phyloP scores from a whole-genome alignment of 352 stramenopile species.

The Pythium brassicae region DNA sequence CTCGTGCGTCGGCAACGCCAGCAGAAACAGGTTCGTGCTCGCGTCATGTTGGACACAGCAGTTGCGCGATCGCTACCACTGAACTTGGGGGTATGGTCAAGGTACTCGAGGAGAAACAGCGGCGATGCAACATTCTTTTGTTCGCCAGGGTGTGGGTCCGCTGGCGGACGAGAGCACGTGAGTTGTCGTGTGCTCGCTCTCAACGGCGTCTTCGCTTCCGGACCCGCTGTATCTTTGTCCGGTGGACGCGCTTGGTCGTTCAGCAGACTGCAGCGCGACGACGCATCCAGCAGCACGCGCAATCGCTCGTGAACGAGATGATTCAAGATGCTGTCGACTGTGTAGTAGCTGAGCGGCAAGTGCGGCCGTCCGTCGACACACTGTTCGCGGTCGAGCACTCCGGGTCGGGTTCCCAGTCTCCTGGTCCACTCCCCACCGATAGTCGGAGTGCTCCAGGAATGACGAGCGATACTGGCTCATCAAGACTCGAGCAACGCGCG shows the following conservation, averaged over 20 bases:
- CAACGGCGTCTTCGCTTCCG: slow-evolving; percentile 7
- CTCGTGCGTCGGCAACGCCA: not conserved
- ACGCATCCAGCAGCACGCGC: too few relatives aligned
- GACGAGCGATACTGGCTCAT: too few relatives aligned
- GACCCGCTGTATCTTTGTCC: not conserved
- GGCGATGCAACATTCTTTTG: not conserved
- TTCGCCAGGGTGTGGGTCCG: slow-evolving; percentile 4
- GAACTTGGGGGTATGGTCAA: not conserved
- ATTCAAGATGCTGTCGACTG: too few relatives aligned
- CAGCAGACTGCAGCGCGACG: too few relatives aligned
- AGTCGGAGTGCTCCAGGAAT: too few relatives aligned
- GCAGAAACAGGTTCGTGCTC: not conserved
- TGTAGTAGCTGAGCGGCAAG: too few relatives aligned
- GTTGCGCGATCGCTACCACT: not conserved
- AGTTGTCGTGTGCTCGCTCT: not conserved
- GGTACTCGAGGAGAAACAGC: not conserved
- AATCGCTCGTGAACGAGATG: too few relatives aligned
- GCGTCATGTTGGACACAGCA: not conserved
- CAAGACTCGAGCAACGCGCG: too few relatives aligned
- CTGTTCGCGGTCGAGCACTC: too few relatives aligned
- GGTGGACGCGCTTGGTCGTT: slow-evolving; percentile 4
- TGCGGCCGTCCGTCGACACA: too few relatives aligned
- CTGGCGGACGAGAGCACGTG: slow-evolving; percentile 2
- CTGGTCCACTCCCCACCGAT: too few relatives aligned
- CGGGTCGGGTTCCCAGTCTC: too few relatives aligned